phyloP scores from a whole-genome alignment of 495 filamentous ascomycete genomes.

The Aspergillus affinis region DNA sequence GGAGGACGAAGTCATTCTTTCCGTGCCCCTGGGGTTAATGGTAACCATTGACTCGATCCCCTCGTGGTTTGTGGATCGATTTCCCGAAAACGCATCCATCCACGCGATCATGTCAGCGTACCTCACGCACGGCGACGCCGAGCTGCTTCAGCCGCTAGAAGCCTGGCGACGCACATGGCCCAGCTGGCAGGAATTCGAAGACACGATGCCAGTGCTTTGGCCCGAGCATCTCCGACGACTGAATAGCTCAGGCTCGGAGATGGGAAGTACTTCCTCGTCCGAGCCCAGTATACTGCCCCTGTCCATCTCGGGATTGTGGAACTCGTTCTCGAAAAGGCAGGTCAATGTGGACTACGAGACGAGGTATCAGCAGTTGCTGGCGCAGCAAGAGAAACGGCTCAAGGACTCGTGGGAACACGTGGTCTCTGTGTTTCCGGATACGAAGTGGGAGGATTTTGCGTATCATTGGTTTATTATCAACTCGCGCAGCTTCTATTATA shows the following conservation, averaged over 20 bases:
- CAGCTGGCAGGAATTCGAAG: slow-evolving; percentile 47
- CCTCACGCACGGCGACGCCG: slow-evolving; percentile 48
- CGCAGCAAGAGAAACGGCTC: slow-evolving; percentile 61
- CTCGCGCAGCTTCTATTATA: slow-evolving; percentile 73
- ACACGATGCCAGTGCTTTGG: slow-evolving; percentile 67
- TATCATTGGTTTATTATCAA: slow-evolving; percentile 76
- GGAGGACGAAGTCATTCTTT: slow-evolving; percentile 45
- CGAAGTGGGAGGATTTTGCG: slow-evolving; percentile 50
- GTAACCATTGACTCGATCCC: slow-evolving; percentile 60
- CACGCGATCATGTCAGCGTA: slow-evolving; percentile 67
- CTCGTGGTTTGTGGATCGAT: slow-evolving; percentile 28
- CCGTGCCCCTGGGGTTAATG: slow-evolving; percentile 61
- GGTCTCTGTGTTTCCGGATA: slow-evolving; percentile 44
- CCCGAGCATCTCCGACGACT: slow-evolving; percentile 22
- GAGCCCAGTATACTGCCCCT: slow-evolving; percentile 27
- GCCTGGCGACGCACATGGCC: slow-evolving; percentile 69
- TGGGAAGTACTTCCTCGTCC: background rate
- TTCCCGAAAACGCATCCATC: slow-evolving; percentile 52
- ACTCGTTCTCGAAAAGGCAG: slow-evolving; percentile 14
- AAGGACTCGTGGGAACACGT: slow-evolving; percentile 54
- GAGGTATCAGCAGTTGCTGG: slow-evolving; percentile 47
- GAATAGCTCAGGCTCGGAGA: background rate
- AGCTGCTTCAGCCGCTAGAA: slow-evolving; percentile 21
- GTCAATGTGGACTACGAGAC: slow-evolving; percentile 21
- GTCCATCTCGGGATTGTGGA: slow-evolving; percentile 31